Conservation (phyloP, 169 alveolate genomes). For the Neospora caninum region DNA sequence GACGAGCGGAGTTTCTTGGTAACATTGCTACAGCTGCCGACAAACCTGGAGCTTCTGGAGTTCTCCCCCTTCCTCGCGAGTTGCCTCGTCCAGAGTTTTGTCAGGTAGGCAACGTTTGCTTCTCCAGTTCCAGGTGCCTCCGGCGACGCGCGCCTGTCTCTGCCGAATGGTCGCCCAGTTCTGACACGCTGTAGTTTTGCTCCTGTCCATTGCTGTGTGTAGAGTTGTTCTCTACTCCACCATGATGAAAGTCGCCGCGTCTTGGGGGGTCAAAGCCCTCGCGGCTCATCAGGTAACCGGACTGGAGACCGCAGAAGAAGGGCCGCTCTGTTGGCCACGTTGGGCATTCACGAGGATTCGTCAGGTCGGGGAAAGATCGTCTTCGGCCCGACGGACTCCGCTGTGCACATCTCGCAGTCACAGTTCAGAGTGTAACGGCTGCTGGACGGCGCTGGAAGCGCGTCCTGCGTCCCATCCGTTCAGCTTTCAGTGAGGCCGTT, state of each 20-base stretch:
- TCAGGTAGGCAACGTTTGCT: neutral
- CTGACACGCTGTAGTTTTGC: no score
- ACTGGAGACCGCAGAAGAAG: neutral
- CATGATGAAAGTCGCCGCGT: constrained; percentile 44
- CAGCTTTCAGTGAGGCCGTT: no score
- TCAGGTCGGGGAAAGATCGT: no score
- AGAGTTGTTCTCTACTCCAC: constrained; percentile 36
- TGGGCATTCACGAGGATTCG: neutral
- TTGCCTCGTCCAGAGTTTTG: neutral
- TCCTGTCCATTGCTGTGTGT: no score
- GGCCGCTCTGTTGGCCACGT: neutral
- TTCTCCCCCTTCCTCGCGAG: constrained; percentile 16
- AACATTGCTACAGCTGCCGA: neutral
- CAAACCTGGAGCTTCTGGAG: neutral
- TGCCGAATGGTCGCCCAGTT: no score
- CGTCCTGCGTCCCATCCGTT: no score
- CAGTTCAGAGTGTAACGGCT: no score
- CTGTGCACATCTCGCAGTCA: no score
- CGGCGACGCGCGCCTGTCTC: no score
- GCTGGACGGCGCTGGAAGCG: no score
- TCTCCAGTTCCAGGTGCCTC: no score
- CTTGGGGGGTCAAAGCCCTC: constrained; percentile 36
- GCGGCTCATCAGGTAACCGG: constrained; percentile 50
- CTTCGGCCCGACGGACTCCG: no score
- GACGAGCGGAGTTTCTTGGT: neutral